Conservation (phyloP, 2,329 filamentous ascomycete genomes). For the Talaromyces sp. region DNA sequence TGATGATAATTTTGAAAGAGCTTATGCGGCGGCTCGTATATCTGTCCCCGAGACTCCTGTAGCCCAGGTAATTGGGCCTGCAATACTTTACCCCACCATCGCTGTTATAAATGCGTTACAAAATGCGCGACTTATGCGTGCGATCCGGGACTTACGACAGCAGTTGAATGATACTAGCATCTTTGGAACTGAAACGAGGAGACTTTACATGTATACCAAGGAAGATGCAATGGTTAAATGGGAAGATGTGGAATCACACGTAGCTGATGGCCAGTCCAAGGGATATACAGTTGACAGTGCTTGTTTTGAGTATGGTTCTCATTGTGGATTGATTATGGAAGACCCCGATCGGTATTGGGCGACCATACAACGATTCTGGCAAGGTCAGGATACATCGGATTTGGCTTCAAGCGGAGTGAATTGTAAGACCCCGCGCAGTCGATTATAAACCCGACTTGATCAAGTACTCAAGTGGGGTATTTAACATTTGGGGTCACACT, state of each 20-base stretch:
- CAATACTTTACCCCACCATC: slow-evolving; percentile 21
- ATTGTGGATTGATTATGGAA: slow-evolving; percentile 25
- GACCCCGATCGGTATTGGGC: slow-evolving; percentile 22
- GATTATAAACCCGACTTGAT: neutral
- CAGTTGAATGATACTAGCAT: slow-evolving; percentile 20
- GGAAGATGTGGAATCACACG: slow-evolving; percentile 23
- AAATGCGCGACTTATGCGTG: slow-evolving; percentile 10
- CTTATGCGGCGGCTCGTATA: slow-evolving; percentile 17
- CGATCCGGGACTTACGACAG: slow-evolving; percentile 15
- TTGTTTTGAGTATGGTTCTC: slow-evolving; percentile 16
- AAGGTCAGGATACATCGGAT: slow-evolving; percentile 6
- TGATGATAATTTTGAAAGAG: slow-evolving; percentile 18
- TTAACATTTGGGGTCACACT: too few species aligned
- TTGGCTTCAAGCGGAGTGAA: neutral
- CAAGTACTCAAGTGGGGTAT: neutral
- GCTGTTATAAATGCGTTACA: slow-evolving; percentile 17
- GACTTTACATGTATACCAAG: slow-evolving; percentile 23
- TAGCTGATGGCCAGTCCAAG: slow-evolving; percentile 13
- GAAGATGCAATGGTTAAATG: slow-evolving; percentile 23
- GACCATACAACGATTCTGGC: slow-evolving; percentile 17
- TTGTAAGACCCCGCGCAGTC: neutral
- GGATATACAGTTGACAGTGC: slow-evolving; percentile 16
- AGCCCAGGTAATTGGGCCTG: slow-evolving; percentile 12
- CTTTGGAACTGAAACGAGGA: slow-evolving; percentile 14
- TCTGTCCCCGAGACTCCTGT: slow-evolving; percentile 13